These are phyloP conservation scores for Xylaria sp. DNA, from an alignment of 2,329 filamentous ascomycete species.

Conservation along the genomic window DNA sequence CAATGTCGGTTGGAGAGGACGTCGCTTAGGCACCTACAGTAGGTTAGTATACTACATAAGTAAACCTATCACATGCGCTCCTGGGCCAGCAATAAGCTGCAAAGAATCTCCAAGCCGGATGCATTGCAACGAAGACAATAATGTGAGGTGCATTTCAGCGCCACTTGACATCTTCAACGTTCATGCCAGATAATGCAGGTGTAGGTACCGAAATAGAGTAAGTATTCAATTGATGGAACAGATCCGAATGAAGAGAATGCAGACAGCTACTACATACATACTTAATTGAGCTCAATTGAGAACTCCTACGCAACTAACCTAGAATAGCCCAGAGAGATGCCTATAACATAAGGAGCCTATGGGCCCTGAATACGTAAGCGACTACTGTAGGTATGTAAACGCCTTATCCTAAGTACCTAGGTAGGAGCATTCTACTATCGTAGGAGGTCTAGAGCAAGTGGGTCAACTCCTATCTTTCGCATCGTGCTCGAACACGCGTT, in stretches of 20 bases:
- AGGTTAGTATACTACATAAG: neutral
- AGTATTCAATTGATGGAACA: neutral
- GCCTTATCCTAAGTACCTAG: too few relatives aligned
- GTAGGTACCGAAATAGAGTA: neutral
- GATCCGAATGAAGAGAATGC: too few relatives aligned
- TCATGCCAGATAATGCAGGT: neutral
- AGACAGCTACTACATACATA: too few relatives aligned
- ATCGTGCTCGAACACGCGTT: conserved; percentile 12
- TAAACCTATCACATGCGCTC: neutral
- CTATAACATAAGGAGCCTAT: neutral
- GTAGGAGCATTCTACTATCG: too few relatives aligned
- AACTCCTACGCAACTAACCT: neutral
- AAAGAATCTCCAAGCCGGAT: conserved; percentile 8
- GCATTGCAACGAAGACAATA: conserved; percentile 8
- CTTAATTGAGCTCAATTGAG: neutral
- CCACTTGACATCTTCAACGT: neutral
- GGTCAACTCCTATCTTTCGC: conserved; percentile 6
- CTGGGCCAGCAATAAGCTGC: neutral
- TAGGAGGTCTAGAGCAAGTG: neutral
- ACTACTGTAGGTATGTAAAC: too few relatives aligned
- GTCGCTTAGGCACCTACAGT: neutral
- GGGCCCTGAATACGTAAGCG: neutral
- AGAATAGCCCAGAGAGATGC: too few relatives aligned
- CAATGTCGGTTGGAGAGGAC: neutral
- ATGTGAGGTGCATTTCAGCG: conserved; percentile 1